phyloP scores from a whole-genome alignment of 2,329 filamentous ascomycete genomes.

The Pseudogymnoascus sp. region DNA sequence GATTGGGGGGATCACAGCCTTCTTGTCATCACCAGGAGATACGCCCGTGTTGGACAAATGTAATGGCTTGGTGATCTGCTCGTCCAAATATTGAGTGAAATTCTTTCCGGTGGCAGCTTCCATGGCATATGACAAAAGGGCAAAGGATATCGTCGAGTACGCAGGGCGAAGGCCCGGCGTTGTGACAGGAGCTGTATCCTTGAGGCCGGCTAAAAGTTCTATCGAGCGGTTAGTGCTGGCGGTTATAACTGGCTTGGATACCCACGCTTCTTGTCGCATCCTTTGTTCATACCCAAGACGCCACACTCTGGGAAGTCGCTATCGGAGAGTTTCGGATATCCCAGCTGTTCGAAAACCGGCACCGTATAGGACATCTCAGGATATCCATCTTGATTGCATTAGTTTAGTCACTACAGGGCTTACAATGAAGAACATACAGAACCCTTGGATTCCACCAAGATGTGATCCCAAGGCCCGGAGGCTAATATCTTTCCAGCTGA shows the following conservation, averaged over 20 bases:
- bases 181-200: neutral
- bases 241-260: neutral
- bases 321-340: neutral
- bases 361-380: neutral
- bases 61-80: constrained; percentile 26
- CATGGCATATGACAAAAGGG: constrained; percentile 30
- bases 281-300: neutral
- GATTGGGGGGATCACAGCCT: neutral
- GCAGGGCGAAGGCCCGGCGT: neutral
- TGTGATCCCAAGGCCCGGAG: neutral
- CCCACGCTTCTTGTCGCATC: neutral
- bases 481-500: neutral
- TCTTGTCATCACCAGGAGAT: neutral
- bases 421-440: neutral
- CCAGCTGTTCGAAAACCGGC: neutral
- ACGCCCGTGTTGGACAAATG: constrained; percentile 25
- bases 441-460: constrained; percentile 1
- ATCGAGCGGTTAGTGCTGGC: neutral
- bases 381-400: neutral
- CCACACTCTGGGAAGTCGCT: neutral
- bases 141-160: neutral
- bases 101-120: constrained; percentile 30
- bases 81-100: neutral
- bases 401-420: neutral
- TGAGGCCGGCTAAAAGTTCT: neutral